Percentiles rank a stretch among this genome's conserved stretches.
Conservation (phyloP, 257 asterid species). For the Salvia splendens region DNA sequence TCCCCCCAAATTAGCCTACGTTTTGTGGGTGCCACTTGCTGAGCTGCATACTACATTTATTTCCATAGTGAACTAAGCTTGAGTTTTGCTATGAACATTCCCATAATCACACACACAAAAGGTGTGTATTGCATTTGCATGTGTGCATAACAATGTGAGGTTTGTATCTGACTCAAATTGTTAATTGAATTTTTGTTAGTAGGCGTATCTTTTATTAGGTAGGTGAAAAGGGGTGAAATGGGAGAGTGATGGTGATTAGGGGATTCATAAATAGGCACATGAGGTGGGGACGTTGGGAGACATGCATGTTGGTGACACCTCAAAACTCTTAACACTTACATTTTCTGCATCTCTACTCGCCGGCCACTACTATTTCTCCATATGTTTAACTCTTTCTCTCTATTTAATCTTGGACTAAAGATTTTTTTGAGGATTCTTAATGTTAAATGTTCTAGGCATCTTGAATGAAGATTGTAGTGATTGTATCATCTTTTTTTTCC, state of each 20-base stretch:
- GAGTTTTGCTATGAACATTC: no score
- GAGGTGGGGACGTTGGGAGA: slow-evolving; percentile 48
- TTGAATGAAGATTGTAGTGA: no score
- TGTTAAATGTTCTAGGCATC: no score
- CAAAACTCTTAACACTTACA: slow-evolving; percentile 10
- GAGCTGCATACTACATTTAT: slow-evolving; percentile 11
- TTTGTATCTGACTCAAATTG: no score
- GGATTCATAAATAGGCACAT: slow-evolving; percentile 45
- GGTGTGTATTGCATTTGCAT: neutral
- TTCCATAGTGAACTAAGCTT: neutral
- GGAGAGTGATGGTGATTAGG: slow-evolving; percentile 10
- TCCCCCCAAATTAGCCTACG: slow-evolving; percentile 43
- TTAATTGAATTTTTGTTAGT: no score
- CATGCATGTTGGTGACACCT: slow-evolving; percentile 58
- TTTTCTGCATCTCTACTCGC: slow-evolving; percentile 20
- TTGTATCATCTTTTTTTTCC: no score
- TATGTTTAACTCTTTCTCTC: neutral
- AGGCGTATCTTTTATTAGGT: no score
- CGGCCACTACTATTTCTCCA: slow-evolving; percentile 21
- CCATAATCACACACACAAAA: neutral
- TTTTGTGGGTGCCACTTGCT: slow-evolving; percentile 5
- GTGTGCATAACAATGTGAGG: neutral
- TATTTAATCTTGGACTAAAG: no score
- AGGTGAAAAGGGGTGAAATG: neutral
- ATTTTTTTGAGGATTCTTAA: no score